Conservation (phyloP, 805 yeast genomes). For the Suhomyces kilbournensis region DNA sequence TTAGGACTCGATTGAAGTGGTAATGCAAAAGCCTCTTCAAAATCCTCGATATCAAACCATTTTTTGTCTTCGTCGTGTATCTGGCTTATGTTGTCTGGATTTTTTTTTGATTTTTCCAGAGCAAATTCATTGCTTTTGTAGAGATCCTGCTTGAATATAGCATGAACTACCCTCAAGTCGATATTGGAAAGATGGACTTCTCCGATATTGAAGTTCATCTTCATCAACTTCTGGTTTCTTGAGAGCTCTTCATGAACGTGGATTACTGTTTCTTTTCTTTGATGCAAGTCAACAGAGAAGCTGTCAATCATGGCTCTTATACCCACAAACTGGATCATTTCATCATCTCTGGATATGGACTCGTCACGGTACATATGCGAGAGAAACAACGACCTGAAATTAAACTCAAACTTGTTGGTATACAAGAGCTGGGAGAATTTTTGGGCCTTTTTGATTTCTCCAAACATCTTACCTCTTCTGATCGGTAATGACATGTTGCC, state of each 20-base stretch:
- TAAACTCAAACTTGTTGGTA: constrained; percentile 77
- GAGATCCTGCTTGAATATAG: constrained; percentile 37
- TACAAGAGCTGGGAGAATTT: constrained; percentile 74
- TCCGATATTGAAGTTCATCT: constrained; percentile 65
- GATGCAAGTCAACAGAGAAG: constrained; percentile 41
- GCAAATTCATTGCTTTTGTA: constrained; percentile 11
- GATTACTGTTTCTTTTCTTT: constrained; percentile 35
- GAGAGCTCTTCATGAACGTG: constrained; percentile 44
- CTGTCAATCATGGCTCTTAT: constrained; percentile 45
- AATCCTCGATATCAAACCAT: constrained; percentile 67
- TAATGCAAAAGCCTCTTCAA: constrained; percentile 52
- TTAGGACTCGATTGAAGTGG: constrained; percentile 36
- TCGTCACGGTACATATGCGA: constrained; percentile 67
- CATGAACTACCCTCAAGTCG: constrained; percentile 59
- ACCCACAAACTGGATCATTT: constrained; percentile 61
- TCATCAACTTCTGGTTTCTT: constrained; percentile 46
- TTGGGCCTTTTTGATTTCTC: constrained; percentile 48
- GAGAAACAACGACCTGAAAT: constrained; percentile 67
- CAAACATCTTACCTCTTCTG: constrained; percentile 70
- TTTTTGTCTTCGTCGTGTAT: constrained; percentile 52
- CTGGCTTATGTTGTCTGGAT: constrained; percentile 17
- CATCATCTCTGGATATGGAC: constrained; percentile 35
- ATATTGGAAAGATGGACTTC: constrained; percentile 53
- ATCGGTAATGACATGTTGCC: constrained; percentile 77
- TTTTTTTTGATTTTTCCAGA: constrained; percentile 2